Evolutionary conservation across 2,329 filamentous ascomycete species (phyloP).

Genomic region (Aspergillus tanneri): DNA sequence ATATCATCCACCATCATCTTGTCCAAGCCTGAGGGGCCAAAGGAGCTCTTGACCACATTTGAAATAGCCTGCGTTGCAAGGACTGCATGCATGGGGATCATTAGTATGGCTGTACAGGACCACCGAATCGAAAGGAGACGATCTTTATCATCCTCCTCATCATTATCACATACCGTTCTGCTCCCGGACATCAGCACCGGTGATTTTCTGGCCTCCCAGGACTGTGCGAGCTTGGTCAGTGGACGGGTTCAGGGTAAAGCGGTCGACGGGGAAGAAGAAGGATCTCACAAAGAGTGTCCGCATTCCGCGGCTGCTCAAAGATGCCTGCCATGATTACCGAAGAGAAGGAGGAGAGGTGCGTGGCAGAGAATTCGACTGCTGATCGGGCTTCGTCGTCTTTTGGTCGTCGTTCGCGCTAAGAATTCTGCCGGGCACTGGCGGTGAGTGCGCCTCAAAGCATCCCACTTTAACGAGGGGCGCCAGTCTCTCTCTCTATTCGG

Average conservation of each 20-base stretch:
- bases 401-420: conserved; percentile 34
- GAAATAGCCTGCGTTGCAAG: conserved; percentile 94
- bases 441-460: conserved; percentile 36
- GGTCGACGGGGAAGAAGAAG: not conserved
- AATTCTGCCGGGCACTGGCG: conserved; percentile 44
- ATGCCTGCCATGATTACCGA: conserved; percentile 75
- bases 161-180: conserved; percentile 87
- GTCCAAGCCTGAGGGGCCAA: conserved; percentile 92
- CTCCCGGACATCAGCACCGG: conserved; percentile 91
- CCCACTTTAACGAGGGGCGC: conserved; percentile 39
- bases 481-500: conserved; percentile 6
- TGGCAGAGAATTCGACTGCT: conserved; percentile 32
- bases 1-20: conserved; percentile 99
- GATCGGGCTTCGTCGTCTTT: conserved; percentile 15
- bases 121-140: no score
- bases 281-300: conserved; percentile 77
- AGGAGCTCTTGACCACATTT: conserved; percentile 98
- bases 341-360: conserved; percentile 20
- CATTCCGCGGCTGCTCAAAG: conserved; percentile 90
- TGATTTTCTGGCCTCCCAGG: conserved; percentile 96
- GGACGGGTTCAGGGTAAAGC: conserved; percentile 9
- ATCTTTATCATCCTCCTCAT: no score
- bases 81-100: conserved; percentile 56
- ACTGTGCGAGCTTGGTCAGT: conserved; percentile 54
- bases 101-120: conserved; percentile 5